Evolutionary conservation across 2,329 filamentous ascomycete species (phyloP).

Genomic region (Chaetomiaceae sp.): DNA sequence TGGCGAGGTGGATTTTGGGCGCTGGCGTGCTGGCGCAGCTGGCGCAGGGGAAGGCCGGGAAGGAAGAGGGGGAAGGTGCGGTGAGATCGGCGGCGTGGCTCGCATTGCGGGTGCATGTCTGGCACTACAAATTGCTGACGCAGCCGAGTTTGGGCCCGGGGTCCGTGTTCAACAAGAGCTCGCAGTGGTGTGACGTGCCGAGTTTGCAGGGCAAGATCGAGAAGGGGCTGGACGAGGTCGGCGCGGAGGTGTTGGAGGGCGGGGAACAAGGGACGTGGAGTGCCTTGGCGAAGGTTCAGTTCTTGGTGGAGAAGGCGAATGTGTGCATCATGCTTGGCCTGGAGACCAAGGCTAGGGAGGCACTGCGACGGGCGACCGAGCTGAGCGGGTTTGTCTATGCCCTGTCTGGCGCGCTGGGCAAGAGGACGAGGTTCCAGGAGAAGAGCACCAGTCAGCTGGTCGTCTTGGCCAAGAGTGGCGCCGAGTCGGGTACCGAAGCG

Average conservation of each 20-base stretch:
- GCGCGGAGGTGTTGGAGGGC: slow-evolving; percentile 32
- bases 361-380: slow-evolving; percentile 62
- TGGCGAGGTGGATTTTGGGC: slow-evolving; percentile 54
- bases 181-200: slow-evolving; percentile 56
- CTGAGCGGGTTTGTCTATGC: slow-evolving; percentile 73
- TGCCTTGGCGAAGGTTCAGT: slow-evolving; percentile 56
- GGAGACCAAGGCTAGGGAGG: slow-evolving; percentile 67
- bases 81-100: slow-evolving; percentile 50
- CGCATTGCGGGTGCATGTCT: slow-evolving; percentile 67
- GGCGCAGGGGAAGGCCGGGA: slow-evolving; percentile 35
- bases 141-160: slow-evolving; percentile 51
- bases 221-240: slow-evolving; percentile 39
- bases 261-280: slow-evolving; percentile 34
- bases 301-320: slow-evolving; percentile 75
- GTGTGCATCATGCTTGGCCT: slow-evolving; percentile 80
- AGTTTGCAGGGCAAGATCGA: slow-evolving; percentile 49
- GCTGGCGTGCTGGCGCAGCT: slow-evolving; percentile 21
- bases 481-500: slow-evolving; percentile 28
- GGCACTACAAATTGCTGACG: slow-evolving; percentile 57
- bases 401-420: slow-evolving; percentile 81
- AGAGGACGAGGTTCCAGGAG: slow-evolving; percentile 74
- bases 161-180: slow-evolving; percentile 51
- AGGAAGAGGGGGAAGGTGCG: slow-evolving; percentile 31
- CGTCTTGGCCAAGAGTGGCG: slow-evolving; percentile 74
- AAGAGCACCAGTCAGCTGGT: slow-evolving; percentile 83